These are phyloP conservation scores for Babesia caballi DNA, from an alignment of 169 alveolate species.

Conservation along the genomic window DNA sequence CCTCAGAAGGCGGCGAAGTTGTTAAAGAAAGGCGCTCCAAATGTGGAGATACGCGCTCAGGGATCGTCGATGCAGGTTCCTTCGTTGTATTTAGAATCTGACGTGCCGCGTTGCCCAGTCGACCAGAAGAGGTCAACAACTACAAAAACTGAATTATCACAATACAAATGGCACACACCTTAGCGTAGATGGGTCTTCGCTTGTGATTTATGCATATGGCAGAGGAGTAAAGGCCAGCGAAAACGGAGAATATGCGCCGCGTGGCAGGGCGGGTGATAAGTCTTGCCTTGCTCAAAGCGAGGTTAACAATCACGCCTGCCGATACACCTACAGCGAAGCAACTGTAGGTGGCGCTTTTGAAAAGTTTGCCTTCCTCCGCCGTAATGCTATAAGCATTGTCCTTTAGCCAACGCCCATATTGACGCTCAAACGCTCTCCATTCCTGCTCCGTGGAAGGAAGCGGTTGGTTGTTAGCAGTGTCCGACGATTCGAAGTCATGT, in stretches of 20 bases:
- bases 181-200: conserved; percentile 20
- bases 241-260: conserved; percentile 11
- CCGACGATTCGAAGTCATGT: neutral
- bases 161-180: neutral
- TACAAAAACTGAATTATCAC: neutral
- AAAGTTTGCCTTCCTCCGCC: conserved; percentile 34
- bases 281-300: neutral
- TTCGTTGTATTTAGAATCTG: conserved; percentile 3
- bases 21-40: no score
- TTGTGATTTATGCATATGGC: conserved; percentile 22
- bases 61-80: neutral
- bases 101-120: conserved; percentile 32
- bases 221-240: conserved; percentile 21
- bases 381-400: conserved; percentile 33
- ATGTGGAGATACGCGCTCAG: no score
- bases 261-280: neutral
- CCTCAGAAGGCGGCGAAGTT: no score
- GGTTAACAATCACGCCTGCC: neutral
- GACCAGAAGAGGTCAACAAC: conserved; percentile 37
- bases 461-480: neutral
- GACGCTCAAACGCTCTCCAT: conserved; percentile 52
- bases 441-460: conserved; percentile 23
- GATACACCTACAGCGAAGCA: conserved; percentile 25
- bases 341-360: conserved; percentile 24
- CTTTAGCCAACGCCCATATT: conserved; percentile 35